Percentiles rank a stretch among this genome's conserved stretches.
Evolutionary conservation across 1,284 basidiomycete genomes (phyloP).

Genomic region (Rhodotorula sp.): DNA sequence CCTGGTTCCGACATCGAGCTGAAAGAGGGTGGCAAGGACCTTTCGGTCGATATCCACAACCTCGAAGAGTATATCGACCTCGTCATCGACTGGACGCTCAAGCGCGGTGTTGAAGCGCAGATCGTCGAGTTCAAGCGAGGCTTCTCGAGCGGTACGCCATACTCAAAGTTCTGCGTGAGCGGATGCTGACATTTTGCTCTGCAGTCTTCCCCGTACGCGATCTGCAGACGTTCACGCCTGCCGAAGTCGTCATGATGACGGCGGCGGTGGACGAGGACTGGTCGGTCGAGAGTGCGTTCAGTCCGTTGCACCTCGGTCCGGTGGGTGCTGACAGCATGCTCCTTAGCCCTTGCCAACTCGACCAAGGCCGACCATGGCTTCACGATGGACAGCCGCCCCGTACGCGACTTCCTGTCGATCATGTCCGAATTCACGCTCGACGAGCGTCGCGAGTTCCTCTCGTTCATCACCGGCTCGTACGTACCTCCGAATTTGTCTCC

Average conservation of each 20-base stretch:
- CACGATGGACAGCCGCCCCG: constrained; percentile 87
- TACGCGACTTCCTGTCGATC: constrained; percentile 79
- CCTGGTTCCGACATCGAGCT: constrained; percentile 89
- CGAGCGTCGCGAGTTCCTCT: constrained; percentile 82
- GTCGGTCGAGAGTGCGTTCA: constrained; percentile 75
- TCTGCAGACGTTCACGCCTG: constrained; percentile 85
- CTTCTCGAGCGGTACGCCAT: constrained; percentile 47
- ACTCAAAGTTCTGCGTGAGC: too few relatives aligned
- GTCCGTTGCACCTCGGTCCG: not conserved
- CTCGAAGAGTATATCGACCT: constrained; percentile 82
- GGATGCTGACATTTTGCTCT: constrained; percentile 47
- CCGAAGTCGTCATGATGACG: constrained; percentile 90
- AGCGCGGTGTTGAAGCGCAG: constrained; percentile 46
- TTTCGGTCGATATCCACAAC: constrained; percentile 78
- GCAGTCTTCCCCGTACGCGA: constrained; percentile 91
- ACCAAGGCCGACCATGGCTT: constrained; percentile 98
- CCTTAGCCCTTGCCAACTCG: constrained; percentile 78
- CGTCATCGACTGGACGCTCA: constrained; percentile 50
- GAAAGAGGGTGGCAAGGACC: constrained; percentile 71
- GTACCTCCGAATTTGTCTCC: not conserved
- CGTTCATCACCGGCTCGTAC: constrained; percentile 91
- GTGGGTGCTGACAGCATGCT: not conserved
- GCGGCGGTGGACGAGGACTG: constrained; percentile 95
- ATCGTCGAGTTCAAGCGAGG: constrained; percentile 51
- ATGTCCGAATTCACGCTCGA: constrained; percentile 76